phyloP scores from a whole-genome alignment of 179 eudicot species.

The Silene coronaria region DNA sequence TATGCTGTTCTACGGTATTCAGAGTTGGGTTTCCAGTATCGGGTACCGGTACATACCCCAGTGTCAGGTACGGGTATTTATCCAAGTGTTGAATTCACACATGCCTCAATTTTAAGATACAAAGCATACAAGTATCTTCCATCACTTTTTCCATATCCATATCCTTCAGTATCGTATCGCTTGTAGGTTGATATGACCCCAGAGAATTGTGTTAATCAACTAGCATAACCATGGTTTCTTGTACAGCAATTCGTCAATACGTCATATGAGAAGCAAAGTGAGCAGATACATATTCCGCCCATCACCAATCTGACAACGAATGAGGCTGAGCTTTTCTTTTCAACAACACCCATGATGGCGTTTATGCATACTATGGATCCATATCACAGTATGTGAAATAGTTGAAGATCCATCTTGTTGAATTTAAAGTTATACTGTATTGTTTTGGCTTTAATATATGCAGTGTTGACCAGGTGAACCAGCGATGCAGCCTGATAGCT shows the following conservation, averaged over 20 bases:
- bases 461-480: background rate
- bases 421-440: background rate
- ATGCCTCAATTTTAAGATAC: too few relatives aligned
- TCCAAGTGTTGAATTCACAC: background rate
- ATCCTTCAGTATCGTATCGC: too few relatives aligned
- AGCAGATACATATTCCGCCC: background rate
- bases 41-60: background rate
- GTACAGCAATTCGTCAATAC: conserved; percentile 19
- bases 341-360: background rate
- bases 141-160: too few relatives aligned
- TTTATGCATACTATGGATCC: background rate
- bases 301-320: conserved; percentile 11
- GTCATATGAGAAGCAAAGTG: conserved; percentile 16
- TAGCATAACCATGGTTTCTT: background rate
- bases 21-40: too few relatives aligned
- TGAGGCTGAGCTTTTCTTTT: background rate
- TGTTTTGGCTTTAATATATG: background rate
- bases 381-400: background rate
- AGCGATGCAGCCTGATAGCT: background rate
- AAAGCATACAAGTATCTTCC: too few relatives aligned
- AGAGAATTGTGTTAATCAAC: too few relatives aligned
- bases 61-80: too few relatives aligned
- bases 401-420: background rate
- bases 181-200: too few relatives aligned
- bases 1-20: background rate